Evolutionary conservation across 2,329 filamentous ascomycete species (phyloP), one percentile per base, ranked within the genome.

Genomic region (Aspergillus sp.): DNA sequence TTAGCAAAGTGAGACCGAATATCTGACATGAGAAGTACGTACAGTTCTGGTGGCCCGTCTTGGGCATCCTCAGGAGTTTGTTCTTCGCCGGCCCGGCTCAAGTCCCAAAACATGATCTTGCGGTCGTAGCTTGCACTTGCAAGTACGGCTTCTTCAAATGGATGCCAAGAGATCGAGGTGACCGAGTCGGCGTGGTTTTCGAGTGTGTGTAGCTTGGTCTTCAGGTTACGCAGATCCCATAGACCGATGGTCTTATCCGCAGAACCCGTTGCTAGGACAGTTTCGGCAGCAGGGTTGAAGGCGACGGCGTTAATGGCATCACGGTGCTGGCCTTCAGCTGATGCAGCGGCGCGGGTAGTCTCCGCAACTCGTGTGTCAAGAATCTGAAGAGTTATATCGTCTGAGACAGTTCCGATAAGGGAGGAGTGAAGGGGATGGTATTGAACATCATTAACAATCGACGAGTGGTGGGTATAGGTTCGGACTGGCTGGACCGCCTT

Each of bases 261-360:
- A 26, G 93, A 98, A 2, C 91, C 95, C 0, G 95, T 98, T 9
- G 93, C 95, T 39, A 99, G 82, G 38, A 96, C 83, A 36, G 89
- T 90, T 71, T 99, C 93, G n/a, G 89, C 89, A 32, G 88, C 88
- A 0, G 93, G 93, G 70, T 97, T 96, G 79, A 97, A 99, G 0
- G 95, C 88, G 24, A 99, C 80, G n/a, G 91, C 89, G 72, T 99
- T 99, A 75, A 99, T 93, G 17, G 93, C 93, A 74, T 98, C 95
- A 8, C 84, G 84, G 71, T 99, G 96, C 9, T 93, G 93, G 48
- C 85, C 81, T 62, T 84, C 81, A 17, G 86, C 89, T 39, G 88
- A 83, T 49, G 89, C 83, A 4, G 90, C 86, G 0, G 91, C 86
- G 62, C 83, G 85, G 61, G 84, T 85, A 54, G 82, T 87, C 55